phyloP scores from a whole-genome alignment of 108 stramenopile species.

The Cyclotella choctawhatcheeana region DNA sequence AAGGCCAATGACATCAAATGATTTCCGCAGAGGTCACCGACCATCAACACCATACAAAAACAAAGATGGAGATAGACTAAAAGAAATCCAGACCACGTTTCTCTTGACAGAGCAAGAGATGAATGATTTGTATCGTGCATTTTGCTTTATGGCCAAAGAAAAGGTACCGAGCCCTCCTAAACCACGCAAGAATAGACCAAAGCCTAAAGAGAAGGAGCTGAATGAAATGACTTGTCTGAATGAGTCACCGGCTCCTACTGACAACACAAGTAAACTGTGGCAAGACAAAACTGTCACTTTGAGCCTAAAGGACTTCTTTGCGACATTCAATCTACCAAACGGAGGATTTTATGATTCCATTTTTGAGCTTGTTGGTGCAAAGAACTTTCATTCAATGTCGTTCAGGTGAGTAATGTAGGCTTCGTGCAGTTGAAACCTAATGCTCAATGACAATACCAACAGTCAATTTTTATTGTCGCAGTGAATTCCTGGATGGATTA shows the following conservation, averaged over 20 bases:
- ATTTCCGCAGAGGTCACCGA: not conserved
- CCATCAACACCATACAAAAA: slow-evolving; percentile 14
- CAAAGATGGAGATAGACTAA: slow-evolving; percentile 8
- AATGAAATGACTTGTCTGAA: too few species aligned
- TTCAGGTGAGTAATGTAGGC: slow-evolving; percentile 11
- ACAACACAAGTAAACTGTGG: slow-evolving; percentile 15
- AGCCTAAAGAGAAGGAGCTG: not conserved
- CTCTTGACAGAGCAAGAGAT: slow-evolving; percentile 24
- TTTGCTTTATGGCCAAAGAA: slow-evolving; percentile 31
- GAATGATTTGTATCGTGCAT: slow-evolving; percentile 29
- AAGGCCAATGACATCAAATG: slow-evolving; percentile 8
- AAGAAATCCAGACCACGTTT: slow-evolving; percentile 15
- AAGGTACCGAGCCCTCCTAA: not conserved
- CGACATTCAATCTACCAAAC: slow-evolving; percentile 12
- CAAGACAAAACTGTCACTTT: slow-evolving; percentile 14
- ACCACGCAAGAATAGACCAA: not conserved
- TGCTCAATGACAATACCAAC: not conserved
- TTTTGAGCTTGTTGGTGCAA: slow-evolving; percentile 32
- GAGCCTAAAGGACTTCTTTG: slow-evolving; percentile 14
- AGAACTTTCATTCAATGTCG: slow-evolving; percentile 35
- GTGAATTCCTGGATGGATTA: slow-evolving; percentile 30
- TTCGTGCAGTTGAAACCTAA: too few species aligned
- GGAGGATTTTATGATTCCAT: slow-evolving; percentile 34
- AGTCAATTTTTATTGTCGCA: not conserved
- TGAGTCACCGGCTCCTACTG: not conserved